Percentiles rank a stretch among this genome's conserved stretches.
phyloP scores from a whole-genome alignment of 2,329 filamentous ascomycete genomes.

The Phaeosphaeria sp. region DNA sequence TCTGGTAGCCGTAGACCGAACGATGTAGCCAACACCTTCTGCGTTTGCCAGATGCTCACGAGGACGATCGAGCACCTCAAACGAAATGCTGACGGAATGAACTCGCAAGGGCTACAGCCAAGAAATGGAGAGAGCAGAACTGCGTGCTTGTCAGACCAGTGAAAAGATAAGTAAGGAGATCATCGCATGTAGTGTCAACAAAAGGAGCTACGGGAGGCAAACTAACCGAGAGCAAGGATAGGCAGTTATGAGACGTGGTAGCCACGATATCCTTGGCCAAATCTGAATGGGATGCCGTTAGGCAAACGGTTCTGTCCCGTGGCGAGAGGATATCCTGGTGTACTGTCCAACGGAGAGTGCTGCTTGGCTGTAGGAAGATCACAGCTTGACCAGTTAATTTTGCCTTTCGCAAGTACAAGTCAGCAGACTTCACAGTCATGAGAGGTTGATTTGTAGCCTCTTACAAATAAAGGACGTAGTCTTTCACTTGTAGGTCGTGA shows the following conservation, averaged over 20 bases:
- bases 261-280: constrained; percentile 15
- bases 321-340: constrained; percentile 27
- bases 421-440: constrained; percentile 19
- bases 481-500: not conserved
- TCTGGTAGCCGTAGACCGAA: constrained; percentile 26
- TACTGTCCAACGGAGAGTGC: constrained; percentile 28
- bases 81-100: constrained; percentile 24
- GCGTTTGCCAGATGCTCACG: constrained; percentile 43
- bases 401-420: constrained; percentile 18
- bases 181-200: not conserved
- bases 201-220: not conserved
- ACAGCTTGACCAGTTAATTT: constrained; percentile 21
- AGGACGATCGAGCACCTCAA: constrained; percentile 33
- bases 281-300: constrained; percentile 18
- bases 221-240: constrained; percentile 1
- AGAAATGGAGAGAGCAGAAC: not conserved
- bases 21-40: constrained; percentile 21
- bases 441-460: not conserved
- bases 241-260: constrained; percentile 14
- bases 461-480: not conserved
- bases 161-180: not conserved
- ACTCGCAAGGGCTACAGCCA: constrained; percentile 6
- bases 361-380: constrained; percentile 23
- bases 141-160: not conserved
- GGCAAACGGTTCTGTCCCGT: constrained; percentile 34